Conservation (phyloP, 768 basidiomycete species). For the Hebeloma cylindrosporum region DNA sequence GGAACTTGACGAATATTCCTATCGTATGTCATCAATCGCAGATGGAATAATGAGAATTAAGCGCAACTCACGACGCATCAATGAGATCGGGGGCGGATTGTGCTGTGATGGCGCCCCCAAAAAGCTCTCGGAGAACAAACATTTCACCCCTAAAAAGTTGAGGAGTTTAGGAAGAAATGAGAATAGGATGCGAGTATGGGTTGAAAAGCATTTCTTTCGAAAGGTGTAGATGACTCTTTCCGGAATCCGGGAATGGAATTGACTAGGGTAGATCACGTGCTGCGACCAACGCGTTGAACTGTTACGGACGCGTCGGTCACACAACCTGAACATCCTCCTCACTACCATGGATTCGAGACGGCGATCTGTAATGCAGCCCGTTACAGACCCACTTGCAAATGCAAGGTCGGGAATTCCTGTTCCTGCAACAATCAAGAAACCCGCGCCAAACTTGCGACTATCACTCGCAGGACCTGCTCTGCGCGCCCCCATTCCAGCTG, state of each 20-base stretch:
- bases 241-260: no score
- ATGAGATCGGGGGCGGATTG: slow-evolving; percentile 55
- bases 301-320: background rate
- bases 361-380: slow-evolving; percentile 58
- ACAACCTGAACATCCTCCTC: background rate
- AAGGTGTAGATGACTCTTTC: no score
- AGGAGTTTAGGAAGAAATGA: background rate
- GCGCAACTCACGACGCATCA: slow-evolving; percentile 79
- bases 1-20: slow-evolving; percentile 79
- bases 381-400: slow-evolving; percentile 48
- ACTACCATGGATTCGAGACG: slow-evolving; percentile 49
- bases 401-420: slow-evolving; percentile 68
- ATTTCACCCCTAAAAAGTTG: slow-evolving; percentile 12
- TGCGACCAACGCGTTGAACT: background rate
- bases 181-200: no score
- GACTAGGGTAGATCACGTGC: no score
- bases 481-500: slow-evolving; percentile 50
- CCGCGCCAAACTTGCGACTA: slow-evolving; percentile 56
- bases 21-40: slow-evolving; percentile 7
- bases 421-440: slow-evolving; percentile 75
- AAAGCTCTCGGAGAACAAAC: slow-evolving; percentile 52
- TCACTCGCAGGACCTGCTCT: slow-evolving; percentile 77
- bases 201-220: background rate
- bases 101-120: slow-evolving; percentile 83
- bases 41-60: background rate